Base-by-base conservation (phyloP, 441 rosid genomes). In the Arabidopsis lyrata region DNA sequence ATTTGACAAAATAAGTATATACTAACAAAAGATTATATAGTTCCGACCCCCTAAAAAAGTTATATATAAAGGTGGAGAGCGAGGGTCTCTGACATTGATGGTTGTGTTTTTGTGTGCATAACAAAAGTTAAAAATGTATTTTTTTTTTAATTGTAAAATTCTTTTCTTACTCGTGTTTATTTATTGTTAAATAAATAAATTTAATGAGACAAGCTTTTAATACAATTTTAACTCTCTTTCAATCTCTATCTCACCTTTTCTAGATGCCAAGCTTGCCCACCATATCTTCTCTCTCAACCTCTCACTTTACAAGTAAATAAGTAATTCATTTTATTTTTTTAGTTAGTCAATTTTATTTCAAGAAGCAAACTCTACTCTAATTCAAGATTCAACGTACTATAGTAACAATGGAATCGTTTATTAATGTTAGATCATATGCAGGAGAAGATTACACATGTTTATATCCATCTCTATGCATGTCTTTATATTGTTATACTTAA, bases 251-350 rank as follows among this genome's bases (percentile, higher is more conserved):
- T 41, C 44, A 76, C 24, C 80, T 76, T 76, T 76, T 70, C 72
- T 57, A 70, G 80, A 76, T 76, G 76, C 76, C 72, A 76, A 76
- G 67, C 76, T 76, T 76, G 80, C 72, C 76, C 76, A 70, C 80
- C 72, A 70, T 70, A 63, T 63, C 76, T 76, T 70, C 80, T 76
- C 22, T 22, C 56, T 48, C 71, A 6, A 52, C 63, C 54, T 58
- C 76, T 49, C 76, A 54, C 61, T 70, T 76, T 63, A 70, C 48
- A 55, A 61, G 55, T 49, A 11, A 15, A 70, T 41, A 55, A 61
- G 55, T 49, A 11, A 15, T 35, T 29, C 6, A 8, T 16, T 57
- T 24, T 8, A 14, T 22, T 31, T 36, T 11, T 35, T 20, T 42
- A 57, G n/a, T 56, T 31, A 14, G 41, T 47, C 48, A 14, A 44